These are phyloP conservation scores for Dioscorea cayenensis DNA, from an alignment of 116 monocot species.

Conservation along the genomic window DNA sequence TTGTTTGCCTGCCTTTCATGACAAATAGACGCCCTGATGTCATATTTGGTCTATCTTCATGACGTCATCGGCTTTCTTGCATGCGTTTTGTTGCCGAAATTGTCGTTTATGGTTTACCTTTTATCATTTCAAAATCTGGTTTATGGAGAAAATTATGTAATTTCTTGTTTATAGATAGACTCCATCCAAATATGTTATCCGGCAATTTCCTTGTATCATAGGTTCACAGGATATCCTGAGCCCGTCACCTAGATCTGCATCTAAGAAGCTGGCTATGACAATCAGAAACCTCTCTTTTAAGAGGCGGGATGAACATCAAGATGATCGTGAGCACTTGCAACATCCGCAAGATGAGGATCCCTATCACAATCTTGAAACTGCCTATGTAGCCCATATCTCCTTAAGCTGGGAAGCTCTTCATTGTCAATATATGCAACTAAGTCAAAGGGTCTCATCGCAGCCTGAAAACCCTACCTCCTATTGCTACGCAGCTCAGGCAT, in stretches of 20 bases:
- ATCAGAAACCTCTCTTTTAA: conserved; percentile 70
- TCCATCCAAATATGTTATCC: neutral
- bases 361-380: conserved; percentile 59
- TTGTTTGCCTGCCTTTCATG: too few relatives aligned
- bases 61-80: too few relatives aligned
- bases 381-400: conserved; percentile 69
- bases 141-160: too few relatives aligned
- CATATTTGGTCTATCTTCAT: too few relatives aligned
- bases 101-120: neutral
- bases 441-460: conserved; percentile 38
- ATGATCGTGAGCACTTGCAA: conserved; percentile 44
- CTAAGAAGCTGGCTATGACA: conserved; percentile 47
- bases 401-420: conserved; percentile 82
- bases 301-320: conserved; percentile 39
- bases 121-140: neutral
- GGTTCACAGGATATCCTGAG: conserved; percentile 28
- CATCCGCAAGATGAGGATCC: conserved; percentile 35
- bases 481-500: conserved; percentile 56
- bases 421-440: conserved; percentile 59
- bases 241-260: conserved; percentile 50
- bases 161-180: neutral
- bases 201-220: conserved; percentile 5
- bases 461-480: conserved; percentile 37
- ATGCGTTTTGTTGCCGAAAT: too few relatives aligned
- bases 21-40: too few relatives aligned